A percentile compares a stretch with the other conserved stretches of the same genome.
Evolutionary conservation across 495 filamentous ascomycete species (phyloP).

Genomic region (Penicillium crystallinum): DNA sequence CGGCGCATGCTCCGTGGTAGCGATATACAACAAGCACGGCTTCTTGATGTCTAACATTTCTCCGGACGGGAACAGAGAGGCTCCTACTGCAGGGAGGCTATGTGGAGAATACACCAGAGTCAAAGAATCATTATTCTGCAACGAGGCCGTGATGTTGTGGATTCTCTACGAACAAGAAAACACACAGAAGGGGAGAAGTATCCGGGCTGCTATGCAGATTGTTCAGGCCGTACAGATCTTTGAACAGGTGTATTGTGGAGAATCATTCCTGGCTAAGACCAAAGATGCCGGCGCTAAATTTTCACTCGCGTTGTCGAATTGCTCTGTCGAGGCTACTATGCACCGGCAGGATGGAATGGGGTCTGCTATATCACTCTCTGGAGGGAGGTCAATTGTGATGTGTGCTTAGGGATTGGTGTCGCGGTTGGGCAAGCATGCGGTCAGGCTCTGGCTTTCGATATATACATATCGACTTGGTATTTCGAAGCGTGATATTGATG

Average conservation of each 20-base stretch:
- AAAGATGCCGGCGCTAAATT: not conserved
- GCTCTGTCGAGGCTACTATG: not conserved
- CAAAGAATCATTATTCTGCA: not conserved
- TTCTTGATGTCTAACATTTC: not conserved
- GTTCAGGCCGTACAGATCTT: not conserved
- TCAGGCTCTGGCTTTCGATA: not conserved
- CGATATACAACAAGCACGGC: not conserved
- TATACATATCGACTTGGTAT: not conserved
- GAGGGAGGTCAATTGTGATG: not conserved
- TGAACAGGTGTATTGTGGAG: not conserved
- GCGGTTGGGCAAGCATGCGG: not conserved
- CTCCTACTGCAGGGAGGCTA: not conserved
- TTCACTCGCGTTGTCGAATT: not conserved
- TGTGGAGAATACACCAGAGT: not conserved
- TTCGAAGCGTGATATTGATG: not conserved
- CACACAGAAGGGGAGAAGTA: not conserved
- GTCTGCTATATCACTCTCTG: not conserved
- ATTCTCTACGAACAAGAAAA: not conserved
- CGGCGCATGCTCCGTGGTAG: not conserved
- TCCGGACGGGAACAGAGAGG: not conserved
- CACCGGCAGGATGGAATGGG: not conserved
- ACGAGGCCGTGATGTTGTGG: not conserved
- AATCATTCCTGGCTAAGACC: not conserved
- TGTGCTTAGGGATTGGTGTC: not conserved
- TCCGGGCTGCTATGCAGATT: not conserved